Evolutionary conservation across 495 filamentous ascomycete species (phyloP).

Genomic region (Penicillium coffeae): DNA sequence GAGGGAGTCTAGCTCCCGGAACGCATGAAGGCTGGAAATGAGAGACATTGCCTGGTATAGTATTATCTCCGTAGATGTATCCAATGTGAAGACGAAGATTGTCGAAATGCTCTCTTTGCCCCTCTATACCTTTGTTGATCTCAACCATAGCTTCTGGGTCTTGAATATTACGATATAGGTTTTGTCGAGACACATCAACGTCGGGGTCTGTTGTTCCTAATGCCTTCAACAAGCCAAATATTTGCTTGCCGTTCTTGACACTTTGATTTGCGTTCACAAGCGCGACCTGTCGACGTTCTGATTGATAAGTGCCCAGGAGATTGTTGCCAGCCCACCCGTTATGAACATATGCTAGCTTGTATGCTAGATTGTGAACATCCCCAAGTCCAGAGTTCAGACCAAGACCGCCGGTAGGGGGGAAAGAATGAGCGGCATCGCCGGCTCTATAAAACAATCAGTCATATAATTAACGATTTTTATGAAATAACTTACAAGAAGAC

Average conservation of each 20-base stretch:
- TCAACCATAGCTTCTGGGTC: slow-evolving; percentile 15
- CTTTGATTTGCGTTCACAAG: slow-evolving; percentile 31
- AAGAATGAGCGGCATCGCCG: slow-evolving; percentile 43
- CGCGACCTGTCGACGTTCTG: slow-evolving; percentile 31
- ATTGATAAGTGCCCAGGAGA: slow-evolving; percentile 22
- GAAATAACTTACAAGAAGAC: slow-evolving; percentile 33
- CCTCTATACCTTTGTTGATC: slow-evolving; percentile 28
- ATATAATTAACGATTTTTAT: not conserved
- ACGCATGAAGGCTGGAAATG: slow-evolving; percentile 17
- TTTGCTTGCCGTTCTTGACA: slow-evolving; percentile 35
- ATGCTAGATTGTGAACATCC: slow-evolving; percentile 29
- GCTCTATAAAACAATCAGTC: slow-evolving; percentile 21
- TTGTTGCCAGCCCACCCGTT: slow-evolving; percentile 14
- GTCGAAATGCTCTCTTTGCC: slow-evolving; percentile 35
- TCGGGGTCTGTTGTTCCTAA: slow-evolving; percentile 26
- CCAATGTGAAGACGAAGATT: slow-evolving; percentile 35
- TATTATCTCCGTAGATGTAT: slow-evolving; percentile 29
- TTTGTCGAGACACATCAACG: slow-evolving; percentile 17
- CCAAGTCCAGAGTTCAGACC: slow-evolving; percentile 32
- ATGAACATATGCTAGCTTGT: slow-evolving; percentile 25
- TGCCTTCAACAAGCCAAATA: slow-evolving; percentile 29
- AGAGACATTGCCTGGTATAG: slow-evolving; percentile 25
- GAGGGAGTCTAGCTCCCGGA: slow-evolving; percentile 28
- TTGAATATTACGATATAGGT: slow-evolving; percentile 25
- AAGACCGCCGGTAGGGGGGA: slow-evolving; percentile 24